Evolutionary conservation across 1,284 basidiomycete species (phyloP), one percentile per base, ranked within the genome.

Genomic region (Rhodotorula mucilaginosa): DNA sequence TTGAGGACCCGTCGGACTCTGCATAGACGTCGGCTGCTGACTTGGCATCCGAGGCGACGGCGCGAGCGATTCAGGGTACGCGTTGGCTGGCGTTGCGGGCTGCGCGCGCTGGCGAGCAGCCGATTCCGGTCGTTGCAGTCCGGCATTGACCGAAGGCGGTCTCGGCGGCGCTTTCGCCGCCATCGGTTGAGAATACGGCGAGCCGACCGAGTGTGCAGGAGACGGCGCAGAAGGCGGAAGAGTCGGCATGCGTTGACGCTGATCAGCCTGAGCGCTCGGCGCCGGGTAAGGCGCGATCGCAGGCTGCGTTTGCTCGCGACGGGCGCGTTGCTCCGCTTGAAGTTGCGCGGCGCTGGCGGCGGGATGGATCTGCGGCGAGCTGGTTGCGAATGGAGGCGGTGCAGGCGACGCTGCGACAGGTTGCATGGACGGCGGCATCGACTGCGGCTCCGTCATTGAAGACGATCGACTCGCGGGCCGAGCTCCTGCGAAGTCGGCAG

Each of bases 31-130:
- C 3, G 60, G 58, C 10, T 48, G 58, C 61, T 66, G 60, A 21
- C 29, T 56, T 23, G 58, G 64, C 58, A 58, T 46, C n/a, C 67
- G 69, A 23, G 48, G 31, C 58, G 60, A n/a, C 34, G 68, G 66
- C 54, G 69, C 65, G 21, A 4, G n/a, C 39, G 58, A 5, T 4
- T 12, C 34, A 10, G 21, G 31, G 57, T n/a, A 23, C 34, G 57
- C 34, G 31, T 21, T 34, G 21, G 19, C 19, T 4, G 29, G 56
- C 57, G 34, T 44, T 13, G 39, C 39, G 39, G 39, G 6, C 16
- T 34, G 56, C 46, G n/a, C 54, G 54, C 15, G 54, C 31, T 19
- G 60, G 29, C 29, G 49, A 48, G 51, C 16, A 51, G 18, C 62
- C 44, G 39, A 19, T 12, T 16, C 56, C 31, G 29, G 63, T 31